phyloP scores from a whole-genome alignment of 2,329 filamentous ascomycete genomes.

The Fusarium sulawesiense region DNA sequence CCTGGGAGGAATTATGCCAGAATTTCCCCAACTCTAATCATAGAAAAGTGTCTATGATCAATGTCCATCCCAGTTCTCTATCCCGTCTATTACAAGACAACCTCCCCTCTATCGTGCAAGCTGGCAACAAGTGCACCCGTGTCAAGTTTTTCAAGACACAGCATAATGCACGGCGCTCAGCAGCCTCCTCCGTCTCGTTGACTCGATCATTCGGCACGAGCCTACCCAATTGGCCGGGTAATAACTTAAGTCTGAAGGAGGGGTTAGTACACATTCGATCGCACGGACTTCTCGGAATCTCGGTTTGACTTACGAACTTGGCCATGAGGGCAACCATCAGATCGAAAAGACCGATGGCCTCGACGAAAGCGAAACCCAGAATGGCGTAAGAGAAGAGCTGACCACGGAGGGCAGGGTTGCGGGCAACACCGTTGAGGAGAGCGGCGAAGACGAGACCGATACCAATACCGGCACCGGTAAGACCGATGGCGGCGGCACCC shows the following conservation, averaged over 20 bases:
- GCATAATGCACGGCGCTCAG: constrained; percentile 44
- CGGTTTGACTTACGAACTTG: constrained; percentile 76
- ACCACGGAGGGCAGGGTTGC: constrained; percentile 93
- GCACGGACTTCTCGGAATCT: background rate
- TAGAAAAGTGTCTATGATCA: constrained; percentile 49
- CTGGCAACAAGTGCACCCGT: constrained; percentile 44
- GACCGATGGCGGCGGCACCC: constrained; percentile 90
- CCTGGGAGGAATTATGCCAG: constrained; percentile 49
- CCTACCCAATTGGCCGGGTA: constrained; percentile 49
- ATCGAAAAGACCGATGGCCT: constrained; percentile 90
- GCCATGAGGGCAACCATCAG: constrained; percentile 94
- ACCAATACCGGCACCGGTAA: constrained; percentile 93
- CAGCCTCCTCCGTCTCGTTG: constrained; percentile 48
- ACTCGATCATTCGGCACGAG: constrained; percentile 54
- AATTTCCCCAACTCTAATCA: constrained; percentile 52
- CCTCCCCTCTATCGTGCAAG: constrained; percentile 52
- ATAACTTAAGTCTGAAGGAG: constrained; percentile 52
- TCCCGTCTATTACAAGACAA: constrained; percentile 57
- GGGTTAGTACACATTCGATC: constrained; percentile 18
- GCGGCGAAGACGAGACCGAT: constrained; percentile 94
- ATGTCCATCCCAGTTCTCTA: constrained; percentile 54
- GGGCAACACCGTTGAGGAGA: constrained; percentile 88
- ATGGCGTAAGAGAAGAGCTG: constrained; percentile 97
- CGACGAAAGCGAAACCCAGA: constrained; percentile 95
- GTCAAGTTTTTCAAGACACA: constrained; percentile 46